Evolutionary conservation across 371 early-diverging fungal species (phyloP).

Genomic region (Circinella umbellata): DNA sequence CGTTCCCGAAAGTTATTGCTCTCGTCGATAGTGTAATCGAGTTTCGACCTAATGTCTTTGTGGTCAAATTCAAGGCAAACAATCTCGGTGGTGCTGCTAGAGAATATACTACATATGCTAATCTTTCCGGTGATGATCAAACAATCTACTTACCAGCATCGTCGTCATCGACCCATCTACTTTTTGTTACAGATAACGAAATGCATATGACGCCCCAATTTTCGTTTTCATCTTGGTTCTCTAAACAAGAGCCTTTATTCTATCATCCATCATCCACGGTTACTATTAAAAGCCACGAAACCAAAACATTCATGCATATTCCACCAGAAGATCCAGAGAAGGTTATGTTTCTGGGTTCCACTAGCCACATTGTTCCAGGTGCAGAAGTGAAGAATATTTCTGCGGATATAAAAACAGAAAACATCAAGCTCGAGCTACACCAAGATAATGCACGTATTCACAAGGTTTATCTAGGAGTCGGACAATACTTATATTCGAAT

Average conservation of each 20-base stretch:
- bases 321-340: conserved; percentile 25
- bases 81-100: conserved; percentile 15
- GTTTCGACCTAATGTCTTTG: conserved; percentile 45
- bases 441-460: conserved; percentile 31
- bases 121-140: conserved; percentile 50
- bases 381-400: conserved; percentile 32
- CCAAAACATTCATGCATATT: conserved; percentile 52
- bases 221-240: conserved; percentile 18
- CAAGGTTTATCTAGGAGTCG: conserved; percentile 34
- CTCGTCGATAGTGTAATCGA: conserved; percentile 48
- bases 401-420: conserved; percentile 4
- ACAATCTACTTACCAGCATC: conserved; percentile 41
- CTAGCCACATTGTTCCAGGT: conserved; percentile 53
- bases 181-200: conserved; percentile 42
- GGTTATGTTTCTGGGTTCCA: conserved; percentile 39
- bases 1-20: conserved; percentile 53
- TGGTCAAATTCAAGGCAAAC: conserved; percentile 29
- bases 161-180: conserved; percentile 23
- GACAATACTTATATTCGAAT: conserved; percentile 22
- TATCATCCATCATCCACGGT: conserved; percentile 46
- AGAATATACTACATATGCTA: conserved; percentile 48
- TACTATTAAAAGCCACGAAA: conserved; percentile 42
- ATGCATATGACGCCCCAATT: conserved; percentile 36
- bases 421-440: conserved; percentile 20
- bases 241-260: conserved; percentile 27